Conservation (phyloP, 192 early-diverging fungal species). For the Entomortierella chlamydospora region DNA sequence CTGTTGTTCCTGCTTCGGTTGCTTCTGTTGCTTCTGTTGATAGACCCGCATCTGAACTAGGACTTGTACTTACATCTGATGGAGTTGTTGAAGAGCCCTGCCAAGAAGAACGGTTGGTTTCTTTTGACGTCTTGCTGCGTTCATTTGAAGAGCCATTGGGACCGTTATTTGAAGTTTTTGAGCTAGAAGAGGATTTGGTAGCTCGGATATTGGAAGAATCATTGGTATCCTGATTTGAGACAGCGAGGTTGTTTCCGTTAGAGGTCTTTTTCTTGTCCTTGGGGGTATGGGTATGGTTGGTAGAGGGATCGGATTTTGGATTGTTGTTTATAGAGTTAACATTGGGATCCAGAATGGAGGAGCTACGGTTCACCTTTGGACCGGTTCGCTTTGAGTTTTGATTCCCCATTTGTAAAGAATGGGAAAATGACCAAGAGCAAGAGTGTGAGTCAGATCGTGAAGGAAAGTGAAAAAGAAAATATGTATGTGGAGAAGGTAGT, state of each 20-base stretch:
- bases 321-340: slow-evolving; percentile 5
- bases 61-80: too few relatives aligned
- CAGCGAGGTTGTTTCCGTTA: not conserved
- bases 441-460: too few relatives aligned
- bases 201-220: too few relatives aligned
- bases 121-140: slow-evolving; percentile 1
- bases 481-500: too few relatives aligned
- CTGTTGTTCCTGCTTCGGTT: slow-evolving; percentile 1
- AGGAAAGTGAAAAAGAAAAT: too few relatives aligned
- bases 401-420: slow-evolving; percentile 56
- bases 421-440: too few relatives aligned
- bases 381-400: slow-evolving; percentile 34
- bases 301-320: not conserved
- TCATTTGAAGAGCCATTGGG: not conserved
- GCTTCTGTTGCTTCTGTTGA: not conserved
- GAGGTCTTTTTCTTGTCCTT: slow-evolving; percentile 10
- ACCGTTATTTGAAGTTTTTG: too few relatives aligned
- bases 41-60: too few relatives aligned
- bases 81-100: not conserved
- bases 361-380: slow-evolving; percentile 35
- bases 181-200: too few relatives aligned
- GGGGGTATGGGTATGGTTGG: not conserved
- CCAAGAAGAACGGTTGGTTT: slow-evolving; percentile 1
- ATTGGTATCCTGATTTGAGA: slow-evolving; percentile 1
- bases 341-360: slow-evolving; percentile 22